Evolutionary conservation across 176 grass and related monocot species (phyloP), one percentile per base, ranked within the genome.

Genomic region (Puya raimondii): DNA sequence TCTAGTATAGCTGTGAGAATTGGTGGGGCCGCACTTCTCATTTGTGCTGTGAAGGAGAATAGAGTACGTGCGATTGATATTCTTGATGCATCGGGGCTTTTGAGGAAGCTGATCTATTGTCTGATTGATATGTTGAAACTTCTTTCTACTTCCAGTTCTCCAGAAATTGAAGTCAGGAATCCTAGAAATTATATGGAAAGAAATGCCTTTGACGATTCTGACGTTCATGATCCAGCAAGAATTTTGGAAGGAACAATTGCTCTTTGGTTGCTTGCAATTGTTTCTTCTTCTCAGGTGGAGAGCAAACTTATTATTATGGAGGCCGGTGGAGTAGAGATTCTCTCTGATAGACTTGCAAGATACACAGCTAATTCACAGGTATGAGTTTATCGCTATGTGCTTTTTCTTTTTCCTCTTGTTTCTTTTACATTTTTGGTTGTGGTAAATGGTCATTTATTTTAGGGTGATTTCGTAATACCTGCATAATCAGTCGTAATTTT

Each of bases 121-220:
- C 78, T 89, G 33, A 61, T 96, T n/a, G 74, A 87, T 83, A 87
- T 92, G 83, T 64, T 96, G 84, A 96, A 84, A 80, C 71, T 82
- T 79, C 57, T 74, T 72, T 87, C 76, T 50, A 75, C 74, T 50
- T 64, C 74, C 33, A 78, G 67, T 20, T 87, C 86, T 58, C 51
- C 85, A 71, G 88, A 92, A 68, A 83, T 85, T 85, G 89, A 89
- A 85, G 68, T 91, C 49, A 83, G 84, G 84, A 83, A 78, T 76
- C 84, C 80, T 11, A 66, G 63, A 27, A 65, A 53, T 68, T 67
- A 70, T 47, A 76, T 65, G 1, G 88, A 91, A 64, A 87, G 77
- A 71, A 90, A 70, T 81, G 66, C 69, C 10, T 76, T 78, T 76
- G 81, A 90, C 75, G 81, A 79, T 81, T 82, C 75, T 80, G 84